A percentile compares a stretch with the other conserved stretches of the same genome.
These are phyloP conservation scores for Colletotrichum falcatum DNA, from an alignment of 2,329 filamentous ascomycete genomes.

Conservation along the genomic window DNA sequence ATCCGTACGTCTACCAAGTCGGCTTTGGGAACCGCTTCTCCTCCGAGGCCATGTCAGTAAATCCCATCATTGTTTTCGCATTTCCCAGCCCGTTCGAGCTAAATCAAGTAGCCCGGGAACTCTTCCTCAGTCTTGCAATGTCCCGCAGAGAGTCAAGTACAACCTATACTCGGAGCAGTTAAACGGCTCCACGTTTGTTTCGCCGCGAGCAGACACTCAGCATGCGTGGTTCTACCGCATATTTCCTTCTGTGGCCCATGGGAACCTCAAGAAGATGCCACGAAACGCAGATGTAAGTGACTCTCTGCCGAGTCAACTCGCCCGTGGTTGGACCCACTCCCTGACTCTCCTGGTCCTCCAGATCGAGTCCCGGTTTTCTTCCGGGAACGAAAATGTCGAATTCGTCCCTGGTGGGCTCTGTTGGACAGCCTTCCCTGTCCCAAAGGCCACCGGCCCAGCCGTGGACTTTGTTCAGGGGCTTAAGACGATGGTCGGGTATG, in stretches of 20 bases:
- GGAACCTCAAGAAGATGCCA: slow-evolving; percentile 28
- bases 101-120: slow-evolving; percentile 34
- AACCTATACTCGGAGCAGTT: slow-evolving; percentile 61
- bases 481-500: slow-evolving; percentile 61
- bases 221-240: slow-evolving; percentile 50
- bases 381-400: slow-evolving; percentile 54
- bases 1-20: slow-evolving; percentile 44
- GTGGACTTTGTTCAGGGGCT: slow-evolving; percentile 62
- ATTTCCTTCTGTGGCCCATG: slow-evolving; percentile 46
- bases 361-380: slow-evolving; percentile 52
- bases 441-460: slow-evolving; percentile 16
- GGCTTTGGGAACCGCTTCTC: slow-evolving; percentile 44
- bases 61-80: background rate
- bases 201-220: slow-evolving; percentile 37
- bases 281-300: slow-evolving; percentile 36
- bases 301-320: slow-evolving; percentile 18
- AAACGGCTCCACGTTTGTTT: slow-evolving; percentile 55
- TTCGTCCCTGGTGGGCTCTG: slow-evolving; percentile 55
- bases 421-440: slow-evolving; percentile 53
- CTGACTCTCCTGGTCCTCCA: slow-evolving; percentile 9
- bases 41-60: slow-evolving; percentile 44
- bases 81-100: background rate
- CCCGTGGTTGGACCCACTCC: background rate
- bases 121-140: slow-evolving; percentile 48
- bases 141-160: slow-evolving; percentile 57